Conservation (phyloP, 129 eudicot species). For the Ambrosia trifida region DNA sequence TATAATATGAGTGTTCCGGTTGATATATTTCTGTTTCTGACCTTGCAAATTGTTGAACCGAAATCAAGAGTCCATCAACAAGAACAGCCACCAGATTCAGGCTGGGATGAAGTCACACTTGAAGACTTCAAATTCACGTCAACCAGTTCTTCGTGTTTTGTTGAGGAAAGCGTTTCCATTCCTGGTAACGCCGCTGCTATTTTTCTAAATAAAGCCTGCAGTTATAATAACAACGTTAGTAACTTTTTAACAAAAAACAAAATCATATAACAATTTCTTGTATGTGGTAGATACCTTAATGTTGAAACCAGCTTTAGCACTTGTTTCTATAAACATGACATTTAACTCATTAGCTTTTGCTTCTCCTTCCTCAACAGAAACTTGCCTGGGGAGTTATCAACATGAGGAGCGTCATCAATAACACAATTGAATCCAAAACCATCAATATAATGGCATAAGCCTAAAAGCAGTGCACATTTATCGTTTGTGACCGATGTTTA, state of each 20-base stretch:
- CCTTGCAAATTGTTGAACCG: slow-evolving; percentile 10
- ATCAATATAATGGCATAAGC: neutral
- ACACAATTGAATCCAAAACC: neutral
- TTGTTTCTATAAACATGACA: slow-evolving; percentile 67
- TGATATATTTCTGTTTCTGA: slow-evolving; percentile 13
- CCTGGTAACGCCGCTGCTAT: slow-evolving; percentile 72
- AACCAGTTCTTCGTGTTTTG: slow-evolving; percentile 67
- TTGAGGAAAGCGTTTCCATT: slow-evolving; percentile 65
- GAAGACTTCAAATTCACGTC: slow-evolving; percentile 60
- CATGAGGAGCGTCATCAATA: slow-evolving; percentile 2
- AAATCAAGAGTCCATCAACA: slow-evolving; percentile 26
- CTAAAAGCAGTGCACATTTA: neutral
- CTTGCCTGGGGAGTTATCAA: slow-evolving; percentile 50
- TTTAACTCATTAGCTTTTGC: slow-evolving; percentile 54
- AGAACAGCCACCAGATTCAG: slow-evolving; percentile 50
- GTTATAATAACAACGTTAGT: neutral
- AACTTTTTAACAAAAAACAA: neutral
- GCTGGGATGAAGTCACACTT: slow-evolving; percentile 32
- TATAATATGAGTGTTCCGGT: slow-evolving; percentile 6
- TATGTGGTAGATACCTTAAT: slow-evolving; percentile 43
- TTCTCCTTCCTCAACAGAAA: slow-evolving; percentile 69
- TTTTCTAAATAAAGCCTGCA: slow-evolving; percentile 59
- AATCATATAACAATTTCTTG: neutral
- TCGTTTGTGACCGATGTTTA: neutral
- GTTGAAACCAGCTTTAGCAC: slow-evolving; percentile 72